Conservation (phyloP, 1,284 basidiomycete genomes). For the Pisolithus thermaeus region DNA sequence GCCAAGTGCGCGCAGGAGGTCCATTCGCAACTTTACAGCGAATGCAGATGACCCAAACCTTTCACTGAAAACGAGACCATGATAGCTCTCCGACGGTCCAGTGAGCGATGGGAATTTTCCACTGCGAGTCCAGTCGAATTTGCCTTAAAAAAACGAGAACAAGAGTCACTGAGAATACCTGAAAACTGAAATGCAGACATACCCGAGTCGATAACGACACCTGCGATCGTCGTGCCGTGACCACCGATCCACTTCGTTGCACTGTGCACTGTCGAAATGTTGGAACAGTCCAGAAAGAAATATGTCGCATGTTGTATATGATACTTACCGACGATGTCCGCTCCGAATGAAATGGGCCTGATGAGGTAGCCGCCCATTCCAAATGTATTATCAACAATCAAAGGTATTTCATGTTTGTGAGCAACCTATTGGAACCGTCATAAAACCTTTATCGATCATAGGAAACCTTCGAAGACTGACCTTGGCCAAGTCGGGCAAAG, state of each 20-base stretch:
- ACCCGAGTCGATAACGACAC: slow-evolving; percentile 77
- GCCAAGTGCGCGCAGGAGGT: slow-evolving; percentile 77
- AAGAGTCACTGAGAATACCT: background rate
- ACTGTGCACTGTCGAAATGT: slow-evolving; percentile 55
- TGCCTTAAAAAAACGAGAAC: slow-evolving; percentile 40
- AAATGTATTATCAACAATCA: slow-evolving; percentile 90
- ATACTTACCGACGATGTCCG: slow-evolving; percentile 66
- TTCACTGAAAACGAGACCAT: slow-evolving; percentile 71
- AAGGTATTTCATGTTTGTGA: slow-evolving; percentile 68
- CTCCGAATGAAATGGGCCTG: slow-evolving; percentile 73
- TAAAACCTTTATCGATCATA: background rate
- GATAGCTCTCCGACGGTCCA: slow-evolving; percentile 78
- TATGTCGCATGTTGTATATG: background rate
- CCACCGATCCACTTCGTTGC: slow-evolving; percentile 93
- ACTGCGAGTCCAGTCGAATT: slow-evolving; percentile 79
- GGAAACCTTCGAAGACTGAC: slow-evolving; percentile 21
- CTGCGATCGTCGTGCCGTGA: slow-evolving; percentile 84
- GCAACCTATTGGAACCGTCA: slow-evolving; percentile 40
- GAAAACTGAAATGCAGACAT: slow-evolving; percentile 4
- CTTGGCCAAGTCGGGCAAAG: slow-evolving; percentile 72
- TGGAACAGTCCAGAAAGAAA: background rate
- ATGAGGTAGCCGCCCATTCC: slow-evolving; percentile 65
- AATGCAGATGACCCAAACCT: slow-evolving; percentile 73
- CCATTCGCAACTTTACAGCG: slow-evolving; percentile 67
- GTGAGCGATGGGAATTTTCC: slow-evolving; percentile 82